Evolutionary conservation across 2,329 filamentous ascomycete species (phyloP).

Genomic region (Clathrospora elynae): DNA sequence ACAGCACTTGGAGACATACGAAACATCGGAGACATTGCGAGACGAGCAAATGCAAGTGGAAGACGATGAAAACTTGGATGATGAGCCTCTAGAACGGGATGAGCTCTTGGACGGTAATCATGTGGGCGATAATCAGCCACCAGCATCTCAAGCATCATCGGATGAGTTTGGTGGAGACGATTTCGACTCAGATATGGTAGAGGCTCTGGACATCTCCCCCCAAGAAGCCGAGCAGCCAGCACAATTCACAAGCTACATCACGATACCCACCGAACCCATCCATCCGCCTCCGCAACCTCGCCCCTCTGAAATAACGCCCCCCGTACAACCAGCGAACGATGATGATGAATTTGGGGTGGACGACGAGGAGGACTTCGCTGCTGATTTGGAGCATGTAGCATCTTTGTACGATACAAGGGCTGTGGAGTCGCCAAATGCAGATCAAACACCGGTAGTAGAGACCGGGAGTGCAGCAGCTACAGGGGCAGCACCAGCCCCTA

Average conservation of each 20-base stretch:
- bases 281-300: conserved; percentile 4
- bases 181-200: conserved; percentile 45
- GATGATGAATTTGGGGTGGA: conserved; percentile 55
- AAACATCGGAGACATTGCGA: conserved; percentile 14
- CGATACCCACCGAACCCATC: conserved; percentile 15
- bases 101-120: not conserved
- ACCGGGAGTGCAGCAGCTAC: not conserved
- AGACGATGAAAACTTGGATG: conserved; percentile 7
- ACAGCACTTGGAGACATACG: conserved; percentile 8
- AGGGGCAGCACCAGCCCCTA: conserved; percentile 14
- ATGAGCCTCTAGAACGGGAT: conserved; percentile 12
- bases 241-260: conserved; percentile 8
- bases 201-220: conserved; percentile 35
- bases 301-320: not conserved
- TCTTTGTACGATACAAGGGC: conserved; percentile 59
- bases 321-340: conserved; percentile 29
- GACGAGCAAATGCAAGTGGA: conserved; percentile 8
- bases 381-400: conserved; percentile 63
- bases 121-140: conserved; percentile 4
- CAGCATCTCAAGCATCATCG: conserved; percentile 31
- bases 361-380: conserved; percentile 58
- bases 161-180: conserved; percentile 46
- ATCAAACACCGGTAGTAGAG: conserved; percentile 3
- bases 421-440: conserved; percentile 20
- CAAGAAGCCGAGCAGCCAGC: conserved; percentile 7